Percentiles rank a stretch among this genome's conserved stretches.
Conservation (phyloP, 2,329 filamentous ascomycete genomes). For the Neocucurbitaria cava region DNA sequence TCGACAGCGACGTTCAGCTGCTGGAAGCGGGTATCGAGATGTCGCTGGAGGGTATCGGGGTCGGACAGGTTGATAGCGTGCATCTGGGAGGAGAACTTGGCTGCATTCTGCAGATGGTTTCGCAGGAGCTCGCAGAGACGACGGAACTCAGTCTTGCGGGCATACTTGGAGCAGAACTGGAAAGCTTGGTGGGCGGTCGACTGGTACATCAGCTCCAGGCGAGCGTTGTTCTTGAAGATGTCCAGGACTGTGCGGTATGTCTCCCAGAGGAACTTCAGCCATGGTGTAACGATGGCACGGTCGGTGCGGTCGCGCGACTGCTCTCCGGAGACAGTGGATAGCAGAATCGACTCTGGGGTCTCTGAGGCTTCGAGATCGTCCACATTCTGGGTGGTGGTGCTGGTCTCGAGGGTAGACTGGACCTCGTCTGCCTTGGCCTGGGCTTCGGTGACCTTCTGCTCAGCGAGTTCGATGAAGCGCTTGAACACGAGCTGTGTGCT, state of each 20-base stretch:
- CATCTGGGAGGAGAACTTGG: conserved; percentile 99
- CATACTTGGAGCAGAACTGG: conserved; percentile 98
- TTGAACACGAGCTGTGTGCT: conserved; percentile 76
- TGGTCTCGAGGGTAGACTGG: conserved; percentile 83
- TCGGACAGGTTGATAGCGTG: conserved; percentile 99
- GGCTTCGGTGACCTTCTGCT: conserved; percentile 93
- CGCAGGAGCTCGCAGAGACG: conserved; percentile 96
- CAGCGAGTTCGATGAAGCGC: conserved; percentile 96
- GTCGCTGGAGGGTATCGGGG: conserved; percentile 94
- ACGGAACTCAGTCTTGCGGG: conserved; percentile 98
- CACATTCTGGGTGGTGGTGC: conserved; percentile 74
- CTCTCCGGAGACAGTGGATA: conserved; percentile 97
- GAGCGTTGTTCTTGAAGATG: conserved; percentile 98
- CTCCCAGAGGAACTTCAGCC: conserved; percentile 99
- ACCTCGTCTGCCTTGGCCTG: conserved; percentile 96
- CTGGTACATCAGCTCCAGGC: conserved; percentile 97
- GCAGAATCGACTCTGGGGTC: conserved; percentile 96
- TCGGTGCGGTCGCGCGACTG: conserved; percentile 97
- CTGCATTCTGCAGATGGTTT: conserved; percentile 98
- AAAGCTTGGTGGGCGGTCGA: conserved; percentile 97
- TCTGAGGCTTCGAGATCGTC: conserved; percentile 97
- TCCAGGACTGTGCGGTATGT: conserved; percentile 98
- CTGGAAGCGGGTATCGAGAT: conserved; percentile 97
- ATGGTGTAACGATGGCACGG: conserved; percentile 96
- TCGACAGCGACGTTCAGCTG: conserved; percentile 98